Evolutionary conservation across 2,329 filamentous ascomycete genomes (phyloP), one percentile per base, ranked within the genome.

Genomic region (Chalaropsis thielavioides): DNA sequence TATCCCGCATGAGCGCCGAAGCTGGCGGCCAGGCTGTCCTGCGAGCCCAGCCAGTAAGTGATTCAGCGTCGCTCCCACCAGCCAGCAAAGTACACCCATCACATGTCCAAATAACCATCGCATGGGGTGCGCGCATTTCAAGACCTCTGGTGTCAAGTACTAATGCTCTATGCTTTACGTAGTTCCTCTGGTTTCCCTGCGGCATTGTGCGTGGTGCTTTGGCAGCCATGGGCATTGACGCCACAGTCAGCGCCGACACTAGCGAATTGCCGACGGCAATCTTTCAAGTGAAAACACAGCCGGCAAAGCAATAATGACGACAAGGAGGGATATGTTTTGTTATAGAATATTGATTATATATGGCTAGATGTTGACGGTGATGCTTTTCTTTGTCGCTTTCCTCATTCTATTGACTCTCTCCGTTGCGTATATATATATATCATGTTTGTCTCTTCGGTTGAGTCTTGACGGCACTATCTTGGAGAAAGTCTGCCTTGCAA

Each of bases 131-230:
- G n/a, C n/a, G n/a, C n/a, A n/a, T n/a, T n/a, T n/a, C n/a, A n/a
- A n/a, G n/a, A n/a, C n/a, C n/a, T n/a, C n/a, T n/a, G n/a, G n/a
- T 17, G 10, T 22, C 46, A 27, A 10, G 24, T 51, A 24, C 46
- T 51, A 51, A 51, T 64, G 66, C 24, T 38, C 56, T 49, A 59
- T 61, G 22, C 62, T 56, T 66, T 15, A 49, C 27, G 11, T 15
- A 95, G 88, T 96, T 95, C 74, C 80, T 99, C 15, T 96, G 90
- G 83, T 96, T 97, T 72, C 94, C 94, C 7, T 95, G 92, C 70
- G 94, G 94, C 59, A 82, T 99, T 61, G 89, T 99, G 67, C 83
- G 92, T 66, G 94, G 94, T 38, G 91, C 90, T n/a, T 77, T 99
- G 61, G 87, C 91, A n/a, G 91, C 88, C 62, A 79, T 99, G 78